These are phyloP conservation scores for Penicillium nucicola DNA, from an alignment of 495 filamentous ascomycete genomes.

Conservation along the genomic window DNA sequence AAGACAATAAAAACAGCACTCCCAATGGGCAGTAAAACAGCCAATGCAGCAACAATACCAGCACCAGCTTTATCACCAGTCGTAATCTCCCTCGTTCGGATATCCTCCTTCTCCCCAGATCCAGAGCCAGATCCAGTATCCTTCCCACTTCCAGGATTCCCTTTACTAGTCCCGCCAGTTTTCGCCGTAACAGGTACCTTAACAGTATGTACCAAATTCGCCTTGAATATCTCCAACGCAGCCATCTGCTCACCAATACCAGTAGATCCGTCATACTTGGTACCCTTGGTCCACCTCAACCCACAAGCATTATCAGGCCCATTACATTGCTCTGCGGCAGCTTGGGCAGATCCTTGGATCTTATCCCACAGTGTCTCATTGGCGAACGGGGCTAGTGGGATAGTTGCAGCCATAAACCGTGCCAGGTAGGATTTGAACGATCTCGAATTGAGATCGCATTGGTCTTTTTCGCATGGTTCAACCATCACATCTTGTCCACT, in stretches of 20 bases:
- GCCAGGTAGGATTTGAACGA: conserved; percentile 81
- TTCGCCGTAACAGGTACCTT: conserved; percentile 52
- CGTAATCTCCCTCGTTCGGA: conserved; percentile 30
- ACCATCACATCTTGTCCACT: conserved; percentile 48
- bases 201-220: conserved; percentile 43
- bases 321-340: conserved; percentile 64
- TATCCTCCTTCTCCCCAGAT: background rate
- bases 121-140: background rate
- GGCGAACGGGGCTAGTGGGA: conserved; percentile 64
- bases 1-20: conserved; percentile 42
- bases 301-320: conserved; percentile 62
- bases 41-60: conserved; percentile 53
- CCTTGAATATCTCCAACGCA: conserved; percentile 61
- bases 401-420: conserved; percentile 66
- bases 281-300: conserved; percentile 50
- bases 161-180: conserved; percentile 67
- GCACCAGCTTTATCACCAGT: conserved; percentile 58
- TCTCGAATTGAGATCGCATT: conserved; percentile 66
- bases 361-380: conserved; percentile 53
- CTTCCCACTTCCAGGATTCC: conserved; percentile 52
- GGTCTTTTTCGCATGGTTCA: conserved; percentile 54
- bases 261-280: conserved; percentile 45
- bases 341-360: conserved; percentile 57
- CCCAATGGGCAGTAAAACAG: conserved; percentile 33
- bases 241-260: conserved; percentile 68